phyloP scores from a whole-genome alignment of 1,139 yeast species.

The Eremothecium coryli region DNA sequence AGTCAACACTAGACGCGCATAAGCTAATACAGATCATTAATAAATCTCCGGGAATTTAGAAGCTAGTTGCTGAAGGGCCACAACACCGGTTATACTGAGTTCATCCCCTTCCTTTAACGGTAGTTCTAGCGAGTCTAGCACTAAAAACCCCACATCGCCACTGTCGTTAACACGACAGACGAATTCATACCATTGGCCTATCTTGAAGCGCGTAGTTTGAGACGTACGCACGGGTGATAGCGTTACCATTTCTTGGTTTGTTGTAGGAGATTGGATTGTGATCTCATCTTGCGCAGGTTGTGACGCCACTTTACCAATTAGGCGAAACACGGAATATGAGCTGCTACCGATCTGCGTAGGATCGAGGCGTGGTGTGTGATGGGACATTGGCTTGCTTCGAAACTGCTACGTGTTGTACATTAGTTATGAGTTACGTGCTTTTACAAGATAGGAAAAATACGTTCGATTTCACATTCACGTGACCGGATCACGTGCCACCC shows the following conservation, averaged over 20 bases:
- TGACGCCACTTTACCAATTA: conserved; percentile 27
- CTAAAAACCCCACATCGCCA: conserved; percentile 28
- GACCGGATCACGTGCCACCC: too few relatives aligned
- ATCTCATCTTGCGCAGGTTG: conserved; percentile 27
- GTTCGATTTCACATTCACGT: too few relatives aligned
- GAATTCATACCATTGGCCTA: conserved; percentile 28
- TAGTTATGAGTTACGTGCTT: too few relatives aligned
- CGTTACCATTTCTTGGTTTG: conserved; percentile 26
- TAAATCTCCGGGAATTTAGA: conserved; percentile 28
- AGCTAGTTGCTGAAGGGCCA: conserved; percentile 25
- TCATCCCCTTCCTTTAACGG: conserved; percentile 22
- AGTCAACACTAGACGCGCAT: too few relatives aligned
- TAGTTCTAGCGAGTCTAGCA: conserved; percentile 28
- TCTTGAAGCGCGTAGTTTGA: conserved; percentile 20
- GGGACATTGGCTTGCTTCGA: conserved; percentile 19
- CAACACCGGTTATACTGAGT: conserved; percentile 27
- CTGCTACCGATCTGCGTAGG: conserved; percentile 24
- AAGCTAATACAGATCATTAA: conserved; percentile 9
- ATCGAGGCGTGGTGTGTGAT: conserved; percentile 29
- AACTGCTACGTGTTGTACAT: too few relatives aligned
- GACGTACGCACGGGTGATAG: conserved; percentile 24
- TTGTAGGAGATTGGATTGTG: conserved; percentile 23
- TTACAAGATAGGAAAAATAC: too few relatives aligned
- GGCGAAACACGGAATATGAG: conserved; percentile 24
- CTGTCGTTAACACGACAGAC: conserved; percentile 28